Base-by-base conservation (phyloP, 1,284 basidiomycete species). In the Tilletia caries region DNA sequence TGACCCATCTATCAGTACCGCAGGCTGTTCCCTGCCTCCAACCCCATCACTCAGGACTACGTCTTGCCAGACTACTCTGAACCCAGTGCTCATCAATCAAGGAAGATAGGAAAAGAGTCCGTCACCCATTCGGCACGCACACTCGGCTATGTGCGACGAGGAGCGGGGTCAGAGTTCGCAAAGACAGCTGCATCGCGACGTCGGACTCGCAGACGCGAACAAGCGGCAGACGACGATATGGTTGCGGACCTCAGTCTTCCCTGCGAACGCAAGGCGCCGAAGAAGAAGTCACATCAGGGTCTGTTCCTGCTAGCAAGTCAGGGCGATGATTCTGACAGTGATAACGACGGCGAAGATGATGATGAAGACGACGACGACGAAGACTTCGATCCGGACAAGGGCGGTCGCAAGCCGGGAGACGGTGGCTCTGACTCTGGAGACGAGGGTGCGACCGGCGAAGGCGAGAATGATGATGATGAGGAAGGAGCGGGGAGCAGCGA, bases 21-120 rank as follows among this genome's bases (percentile, higher is more conserved):
- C 70, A 70, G 33, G 75, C 74, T 62, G 78, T 83, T 18, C 76
- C 70, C 48, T 72, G 58, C 58, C 8, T 62, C 73, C 41, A 94
- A 91, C 79, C 75, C 87, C 12, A 91, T 95, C 67, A 88, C 92
- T 27, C 90, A 91, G 81, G 91, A 94, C 83, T 96, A 95, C 80
- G 87, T 95, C 48, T 87, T 98, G 50, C 94, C 95, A 25, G 92
- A 95, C 85, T 89, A 93, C 82, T 88, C 91, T 13, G 86, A 86
- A 4, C 70, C 62, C 0, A 76, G 72, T 2, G 70, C 37, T 6
- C 8, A 29, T 8, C 52, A 23, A 27, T 18, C 25, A 2, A 54
- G 5, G 27, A 29, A 15, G 13, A 13, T 23, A 54, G 23, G 25
- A 29, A 29, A 27, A 29, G 29, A 74, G 3, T 65, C 33, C 12